Evolutionary conservation across 108 stramenopile genomes (phyloP).

Genomic region (Phaeodactylum tricornutum): DNA sequence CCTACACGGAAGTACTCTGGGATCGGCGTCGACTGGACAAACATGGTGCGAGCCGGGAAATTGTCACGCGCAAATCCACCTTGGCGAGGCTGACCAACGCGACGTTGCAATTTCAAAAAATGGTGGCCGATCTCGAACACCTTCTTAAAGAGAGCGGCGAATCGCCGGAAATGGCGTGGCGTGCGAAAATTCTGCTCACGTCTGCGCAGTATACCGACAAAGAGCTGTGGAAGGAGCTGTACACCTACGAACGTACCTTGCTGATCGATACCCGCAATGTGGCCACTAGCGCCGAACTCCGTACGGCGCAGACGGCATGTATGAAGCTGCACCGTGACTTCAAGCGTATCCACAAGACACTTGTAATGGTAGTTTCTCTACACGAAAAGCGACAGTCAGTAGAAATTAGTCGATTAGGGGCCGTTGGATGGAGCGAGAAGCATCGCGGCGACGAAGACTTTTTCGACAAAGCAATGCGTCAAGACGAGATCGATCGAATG

Average conservation of each 20-base stretch:
- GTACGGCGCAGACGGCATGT: constrained; percentile 1
- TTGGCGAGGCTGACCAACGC: background rate
- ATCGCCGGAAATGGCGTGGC: constrained; percentile 29
- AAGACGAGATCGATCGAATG: constrained; percentile 36
- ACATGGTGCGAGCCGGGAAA: background rate
- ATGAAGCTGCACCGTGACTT: constrained; percentile 26
- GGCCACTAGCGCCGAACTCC: constrained; percentile 4
- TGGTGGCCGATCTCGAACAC: constrained; percentile 19
- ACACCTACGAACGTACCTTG: constrained; percentile 1
- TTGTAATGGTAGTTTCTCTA: constrained; percentile 3
- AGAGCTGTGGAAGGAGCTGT: constrained; percentile 11
- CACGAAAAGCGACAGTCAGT: constrained; percentile 14
- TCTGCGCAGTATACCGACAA: constrained; percentile 25
- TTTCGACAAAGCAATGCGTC: constrained; percentile 16
- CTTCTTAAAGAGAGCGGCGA: constrained; percentile 27
- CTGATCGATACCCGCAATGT: background rate
- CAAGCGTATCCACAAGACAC: constrained; percentile 11
- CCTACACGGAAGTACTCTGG: no score
- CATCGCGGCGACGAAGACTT: constrained; percentile 31
- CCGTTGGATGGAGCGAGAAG: constrained; percentile 6
- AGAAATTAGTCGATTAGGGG: constrained; percentile 12
- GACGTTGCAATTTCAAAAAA: background rate
- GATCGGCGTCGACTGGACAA: no score
- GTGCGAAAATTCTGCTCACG: constrained; percentile 19
- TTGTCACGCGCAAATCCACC: background rate